Evolutionary conservation across 2,329 filamentous ascomycete genomes (phyloP), one percentile per base, ranked within the genome.

Genomic region (Zasmidium cellare): DNA sequence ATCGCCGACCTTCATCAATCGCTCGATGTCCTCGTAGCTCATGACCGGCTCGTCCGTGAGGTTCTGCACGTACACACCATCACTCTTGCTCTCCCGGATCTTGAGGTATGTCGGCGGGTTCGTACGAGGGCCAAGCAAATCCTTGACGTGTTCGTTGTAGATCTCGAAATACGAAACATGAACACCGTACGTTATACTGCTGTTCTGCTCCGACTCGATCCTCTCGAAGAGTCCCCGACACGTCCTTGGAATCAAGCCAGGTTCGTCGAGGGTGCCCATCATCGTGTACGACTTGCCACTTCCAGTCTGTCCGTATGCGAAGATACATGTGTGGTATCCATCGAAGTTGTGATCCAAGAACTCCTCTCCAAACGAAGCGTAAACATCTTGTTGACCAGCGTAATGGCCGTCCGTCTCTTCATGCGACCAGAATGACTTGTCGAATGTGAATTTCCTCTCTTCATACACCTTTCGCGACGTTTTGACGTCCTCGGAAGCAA

Each of bases 331-430:
- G 76, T 99, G 93, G 78, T 99, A 99, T 63, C 94, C 94, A 72
- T 97, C 92, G 69, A 99, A 99, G 78, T 99, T 99, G 82, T 99
- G 94, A 75, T 99, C 94, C 62, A 99, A 83, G 67, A 99, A 97
- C 71, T 97, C 94, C 74, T 97, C 92, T 55, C 94, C 94, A 22
- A 99, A 83, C 58, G 89, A 89, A 70, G 94, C 91, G 80, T 99
- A 97, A 56, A 99, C 89, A 69, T 97, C 90, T 69, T 92, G 90
- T 74, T 99, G 94, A 60, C 88, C 84, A 2, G 94, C 92, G 72
- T 97, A 99, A 76, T 97, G 91, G 28, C 85, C 79, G 71, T 96
- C 92, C 23, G 80, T 75, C 56, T 83, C 82, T 72, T 93, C 80
- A 76, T 97, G 92, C 59, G 93, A 97, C 92, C 94, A 99, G 77